Base-by-base conservation (phyloP, 305 asterid species). In the Fraxinus angustifolia region DNA sequence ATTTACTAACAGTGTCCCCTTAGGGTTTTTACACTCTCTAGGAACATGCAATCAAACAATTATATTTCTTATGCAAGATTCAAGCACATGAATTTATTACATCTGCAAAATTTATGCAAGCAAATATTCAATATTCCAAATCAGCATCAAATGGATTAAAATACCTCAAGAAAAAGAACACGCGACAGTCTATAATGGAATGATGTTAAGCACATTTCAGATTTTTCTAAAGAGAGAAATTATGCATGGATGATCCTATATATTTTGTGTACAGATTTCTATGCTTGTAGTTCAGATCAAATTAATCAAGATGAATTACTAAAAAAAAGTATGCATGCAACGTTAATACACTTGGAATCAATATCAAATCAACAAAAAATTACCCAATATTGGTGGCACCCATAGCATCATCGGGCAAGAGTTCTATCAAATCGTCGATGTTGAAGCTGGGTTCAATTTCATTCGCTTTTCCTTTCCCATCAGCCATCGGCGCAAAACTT, bases 381-480 rank as follows among this genome's bases (percentile, higher is more conserved):
- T 38, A 87, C 89, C 86, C 86, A 68, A 76, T 12, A 17, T 78
- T 84, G 10, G 83, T 23, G 26, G 33, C 67, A 26, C 60, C 79
- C 14, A 45, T 77, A 21, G 81, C 72, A 35, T 31, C 75, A 67
- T 87, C 87, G 21, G 87, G 87, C 50, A 82, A 80, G 82, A 87
- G 48, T 35, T 40, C 83, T 12, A 82, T 35, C 88, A 82, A 80
- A n/a, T 82, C 81, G 19, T 76, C 79, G 38, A 76, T 42, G 38
- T 76, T 33, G 79, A 76, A 76, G 79, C 28, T 42, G 14, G 68
- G 79, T 17, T 84, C 86, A 28, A 78, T 68, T 73, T 77, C 84
- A 33, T 33, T 76, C 6, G 84, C 56, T 50, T 77, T 77, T 56
- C 77, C 84, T 3, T 50, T 79, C 19, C 45, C 68, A 60, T 83